phyloP scores from a whole-genome alignment of 306 rosid genomes.

The Gleditsia sinensis region DNA sequence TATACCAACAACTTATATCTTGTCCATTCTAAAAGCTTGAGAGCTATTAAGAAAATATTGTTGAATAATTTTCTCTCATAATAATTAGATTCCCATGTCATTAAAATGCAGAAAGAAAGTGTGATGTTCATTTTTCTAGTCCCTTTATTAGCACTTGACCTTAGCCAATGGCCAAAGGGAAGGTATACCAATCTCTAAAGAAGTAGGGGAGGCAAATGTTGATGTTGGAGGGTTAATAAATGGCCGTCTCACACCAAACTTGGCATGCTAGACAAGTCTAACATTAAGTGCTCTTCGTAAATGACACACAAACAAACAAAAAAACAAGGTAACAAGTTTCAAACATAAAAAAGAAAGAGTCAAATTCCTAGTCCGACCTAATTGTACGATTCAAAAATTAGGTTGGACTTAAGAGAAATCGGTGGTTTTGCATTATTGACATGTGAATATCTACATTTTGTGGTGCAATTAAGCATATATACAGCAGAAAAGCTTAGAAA shows the following conservation, averaged over 20 bases:
- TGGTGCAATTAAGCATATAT: no score
- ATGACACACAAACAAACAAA: background rate
- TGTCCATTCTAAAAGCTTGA: no score
- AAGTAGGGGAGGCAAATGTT: background rate
- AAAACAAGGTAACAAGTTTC: background rate
- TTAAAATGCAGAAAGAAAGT: background rate
- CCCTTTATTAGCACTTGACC: background rate
- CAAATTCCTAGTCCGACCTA: background rate
- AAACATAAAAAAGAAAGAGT: background rate
- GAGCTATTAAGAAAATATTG: no score
- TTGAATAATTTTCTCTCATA: no score
- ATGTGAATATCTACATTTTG: no score
- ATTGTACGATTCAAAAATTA: background rate
- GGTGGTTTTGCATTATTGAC: no score
- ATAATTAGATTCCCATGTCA: background rate
- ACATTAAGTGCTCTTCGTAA: background rate
- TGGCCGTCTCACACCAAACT: slow-evolving; percentile 35
- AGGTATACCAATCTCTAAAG: background rate
- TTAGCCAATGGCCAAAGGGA: background rate
- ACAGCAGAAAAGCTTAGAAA: no score
- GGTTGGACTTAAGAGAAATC: no score
- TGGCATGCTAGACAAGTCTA: background rate
- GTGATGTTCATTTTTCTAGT: background rate
- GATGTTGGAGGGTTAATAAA: background rate
- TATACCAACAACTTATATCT: no score